Percentiles rank a stretch among this genome's conserved stretches.
Evolutionary conservation across 495 filamentous ascomycete species (phyloP).

Genomic region (Aspergillus campestris): DNA sequence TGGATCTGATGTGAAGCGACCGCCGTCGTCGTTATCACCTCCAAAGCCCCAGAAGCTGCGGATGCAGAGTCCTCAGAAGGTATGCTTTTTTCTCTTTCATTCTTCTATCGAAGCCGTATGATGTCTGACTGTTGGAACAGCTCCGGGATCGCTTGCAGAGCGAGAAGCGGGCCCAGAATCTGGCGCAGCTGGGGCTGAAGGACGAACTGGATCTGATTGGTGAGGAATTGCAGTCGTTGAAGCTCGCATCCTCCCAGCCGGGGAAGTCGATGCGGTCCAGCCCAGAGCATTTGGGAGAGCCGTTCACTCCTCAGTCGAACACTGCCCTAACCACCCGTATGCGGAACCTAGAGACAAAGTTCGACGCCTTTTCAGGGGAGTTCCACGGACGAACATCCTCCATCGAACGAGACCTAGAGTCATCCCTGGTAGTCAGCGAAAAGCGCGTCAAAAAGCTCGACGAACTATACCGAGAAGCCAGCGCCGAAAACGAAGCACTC

Average conservation of each 20-base stretch:
- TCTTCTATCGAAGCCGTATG: not conserved
- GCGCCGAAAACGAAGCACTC: constrained; percentile 86
- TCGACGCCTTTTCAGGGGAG: constrained; percentile 53
- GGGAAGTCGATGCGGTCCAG: constrained; percentile 6
- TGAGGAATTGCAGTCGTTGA: constrained; percentile 66
- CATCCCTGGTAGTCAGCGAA: constrained; percentile 60
- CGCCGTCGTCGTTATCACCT: constrained; percentile 25
- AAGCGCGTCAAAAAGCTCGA: constrained; percentile 76
- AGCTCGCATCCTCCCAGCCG: constrained; percentile 25
- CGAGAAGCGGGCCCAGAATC: constrained; percentile 64
- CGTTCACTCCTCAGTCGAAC: constrained; percentile 9
- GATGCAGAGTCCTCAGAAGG: constrained; percentile 83
- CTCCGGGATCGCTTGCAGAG: constrained; percentile 79
- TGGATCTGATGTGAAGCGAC: constrained; percentile 25
- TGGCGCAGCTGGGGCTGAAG: constrained; percentile 59
- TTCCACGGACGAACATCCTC: constrained; percentile 50
- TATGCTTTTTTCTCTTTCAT: constrained; percentile 10
- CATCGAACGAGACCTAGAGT: constrained; percentile 60
- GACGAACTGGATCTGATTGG: constrained; percentile 75
- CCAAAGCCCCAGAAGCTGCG: constrained; percentile 58
- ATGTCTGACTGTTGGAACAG: constrained; percentile 13
- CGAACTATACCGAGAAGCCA: constrained; percentile 79
- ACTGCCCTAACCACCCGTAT: constrained; percentile 49
- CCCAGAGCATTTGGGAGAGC: constrained; percentile 7
- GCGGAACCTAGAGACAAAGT: constrained; percentile 52